Evolutionary conservation across 2,329 filamentous ascomycete genomes (phyloP), one percentile per base, ranked within the genome.

Genomic region (Teratosphaeriaceae sp.): DNA sequence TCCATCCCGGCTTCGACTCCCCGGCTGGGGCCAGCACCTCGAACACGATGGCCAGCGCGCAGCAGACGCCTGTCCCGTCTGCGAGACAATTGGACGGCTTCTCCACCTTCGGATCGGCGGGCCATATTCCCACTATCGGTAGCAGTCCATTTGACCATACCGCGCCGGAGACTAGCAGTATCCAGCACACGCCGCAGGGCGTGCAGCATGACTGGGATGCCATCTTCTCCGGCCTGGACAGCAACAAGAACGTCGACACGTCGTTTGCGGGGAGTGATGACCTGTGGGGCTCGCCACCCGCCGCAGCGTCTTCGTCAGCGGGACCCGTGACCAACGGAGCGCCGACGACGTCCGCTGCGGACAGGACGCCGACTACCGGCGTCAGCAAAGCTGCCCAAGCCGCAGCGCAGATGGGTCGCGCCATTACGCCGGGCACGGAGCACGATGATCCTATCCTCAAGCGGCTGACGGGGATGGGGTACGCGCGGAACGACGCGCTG

Each of bases 391-490:
- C 24, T 15, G 39, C 45, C 12, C 18, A 40, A 36, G 19, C 23
- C 21, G 26, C 43, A 6, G 9, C 5, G 30, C 43, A 67, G 37
- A 66, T 79, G 37, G 85, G 84, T 4, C 76, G 86, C 54, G 83
- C 85, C 5, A 69, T 90, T 39, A 84, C 80, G 34, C 77, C 80
- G 40, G 79, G 82, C 16, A 84, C 84, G 3, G 84, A 84, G 57
- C 86, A 94, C 57, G 90, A 97, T 59, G 90, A 97, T 60, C 85
- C 88, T 7, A 90, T 94, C 44, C 69, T 97, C 53, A 94, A 94
- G 72, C 82, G 88, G 54, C 65, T 97, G 59, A 94, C 87, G 1
- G 76, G 79, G 8, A 95, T 97, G 88, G 90, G 90, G 0, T 97
- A 94, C 61, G 68, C 79, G 3, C 75, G 90, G 22, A 70, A 73